Evolutionary conservation across 768 basidiomycete species (phyloP).

Genomic region (Russula sp.): DNA sequence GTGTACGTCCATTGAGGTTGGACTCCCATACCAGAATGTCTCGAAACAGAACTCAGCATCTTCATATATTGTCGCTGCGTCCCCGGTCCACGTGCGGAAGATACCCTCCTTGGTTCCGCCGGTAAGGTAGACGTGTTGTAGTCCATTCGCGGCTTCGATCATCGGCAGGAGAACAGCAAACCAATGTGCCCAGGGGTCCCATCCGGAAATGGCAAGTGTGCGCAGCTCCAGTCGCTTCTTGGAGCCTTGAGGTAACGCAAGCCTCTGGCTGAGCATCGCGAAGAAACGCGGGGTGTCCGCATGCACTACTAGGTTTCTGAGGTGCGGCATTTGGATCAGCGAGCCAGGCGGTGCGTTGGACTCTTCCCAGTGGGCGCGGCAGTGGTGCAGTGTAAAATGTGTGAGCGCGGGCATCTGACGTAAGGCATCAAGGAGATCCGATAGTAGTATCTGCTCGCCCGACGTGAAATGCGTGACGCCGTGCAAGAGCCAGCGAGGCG

Average conservation of each 20-base stretch:
- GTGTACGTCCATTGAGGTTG: background rate
- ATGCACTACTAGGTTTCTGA: conserved; percentile 1
- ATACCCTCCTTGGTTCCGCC: conserved; percentile 10
- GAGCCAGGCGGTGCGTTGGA: background rate
- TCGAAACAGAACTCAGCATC: conserved; percentile 8
- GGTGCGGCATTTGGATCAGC: conserved; percentile 8
- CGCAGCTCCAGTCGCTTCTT: background rate
- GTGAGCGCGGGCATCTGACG: conserved; percentile 12
- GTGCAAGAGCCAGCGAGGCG: conserved; percentile 10
- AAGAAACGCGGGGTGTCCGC: conserved; percentile 11
- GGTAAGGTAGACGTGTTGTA: conserved; percentile 8
- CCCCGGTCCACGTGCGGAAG: conserved; percentile 15
- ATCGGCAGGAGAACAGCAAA: background rate
- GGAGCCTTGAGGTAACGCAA: conserved; percentile 3
- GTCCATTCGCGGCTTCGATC: conserved; percentile 4
- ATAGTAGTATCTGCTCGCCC: conserved; percentile 9
- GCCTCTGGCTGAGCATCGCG: conserved; percentile 1
- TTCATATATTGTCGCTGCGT: background rate
- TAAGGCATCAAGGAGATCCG: conserved; percentile 3
- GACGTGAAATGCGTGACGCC: conserved; percentile 19
- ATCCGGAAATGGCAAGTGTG: conserved; percentile 1
- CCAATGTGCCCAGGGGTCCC: conserved; percentile 12
- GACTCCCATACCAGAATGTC: conserved; percentile 11
- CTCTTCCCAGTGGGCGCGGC: conserved; percentile 6
- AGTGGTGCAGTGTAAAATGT: conserved; percentile 12